Conservation (phyloP, 169 alveolate genomes). For the Babesia caballi region DNA sequence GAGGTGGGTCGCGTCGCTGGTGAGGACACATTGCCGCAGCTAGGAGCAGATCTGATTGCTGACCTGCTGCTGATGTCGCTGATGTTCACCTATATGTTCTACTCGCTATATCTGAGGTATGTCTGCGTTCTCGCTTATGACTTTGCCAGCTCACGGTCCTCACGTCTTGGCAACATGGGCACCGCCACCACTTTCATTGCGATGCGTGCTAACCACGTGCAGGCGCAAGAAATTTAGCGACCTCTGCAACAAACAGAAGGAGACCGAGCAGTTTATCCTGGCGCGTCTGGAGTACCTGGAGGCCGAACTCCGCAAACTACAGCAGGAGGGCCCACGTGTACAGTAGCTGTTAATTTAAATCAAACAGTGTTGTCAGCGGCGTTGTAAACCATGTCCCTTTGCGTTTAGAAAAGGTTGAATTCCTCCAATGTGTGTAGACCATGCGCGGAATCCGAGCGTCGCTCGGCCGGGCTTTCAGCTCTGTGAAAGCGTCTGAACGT, state of each 20-base stretch:
- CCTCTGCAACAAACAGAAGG: conserved; percentile 29
- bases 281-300: conserved; percentile 51
- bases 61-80: conserved; percentile 50
- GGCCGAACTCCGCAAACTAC: conserved; percentile 45
- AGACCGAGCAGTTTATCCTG: conserved; percentile 27
- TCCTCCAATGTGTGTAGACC: conserved; percentile 6
- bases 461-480: background rate
- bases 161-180: background rate
- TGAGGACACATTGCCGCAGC: background rate
- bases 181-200: background rate
- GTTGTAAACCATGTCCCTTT: too few species aligned
- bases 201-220: too few species aligned
- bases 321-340: background rate
- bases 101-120: conserved; percentile 51
- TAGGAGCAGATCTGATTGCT: conserved; percentile 58
- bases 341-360: background rate
- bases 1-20: background rate
- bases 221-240: conserved; percentile 50
- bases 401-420: too few species aligned
- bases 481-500: background rate
- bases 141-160: background rate
- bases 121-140: background rate
- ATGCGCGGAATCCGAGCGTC: conserved; percentile 1
- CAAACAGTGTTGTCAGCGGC: too few species aligned
- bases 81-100: conserved; percentile 54